Evolutionary conservation across 2,329 filamentous ascomycete genomes (phyloP).

Genomic region (Bipolaris gigantea): DNA sequence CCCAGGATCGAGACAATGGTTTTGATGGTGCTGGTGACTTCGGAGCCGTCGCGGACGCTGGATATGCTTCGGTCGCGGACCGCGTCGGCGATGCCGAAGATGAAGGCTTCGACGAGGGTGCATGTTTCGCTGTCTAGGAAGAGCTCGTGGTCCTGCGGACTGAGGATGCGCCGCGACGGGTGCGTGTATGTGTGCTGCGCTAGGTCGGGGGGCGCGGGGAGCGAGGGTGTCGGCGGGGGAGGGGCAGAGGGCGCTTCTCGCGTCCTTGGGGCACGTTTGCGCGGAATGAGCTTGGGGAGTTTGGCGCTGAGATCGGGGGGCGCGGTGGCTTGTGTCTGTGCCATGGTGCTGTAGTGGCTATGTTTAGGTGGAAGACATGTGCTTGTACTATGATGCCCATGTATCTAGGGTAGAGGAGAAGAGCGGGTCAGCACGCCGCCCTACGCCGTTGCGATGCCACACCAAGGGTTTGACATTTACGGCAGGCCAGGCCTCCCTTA

Average conservation of each 20-base stretch:
- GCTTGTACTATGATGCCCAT: not conserved
- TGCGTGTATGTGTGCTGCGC: slow-evolving; percentile 63
- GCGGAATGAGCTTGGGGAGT: slow-evolving; percentile 43
- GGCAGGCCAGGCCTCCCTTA: not conserved
- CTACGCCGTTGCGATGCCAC: not conserved
- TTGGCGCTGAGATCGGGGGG: slow-evolving; percentile 29
- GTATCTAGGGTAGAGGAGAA: not conserved
- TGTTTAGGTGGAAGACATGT: not conserved
- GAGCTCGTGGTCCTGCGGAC: slow-evolving; percentile 74
- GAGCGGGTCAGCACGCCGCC: slow-evolving; percentile 3
- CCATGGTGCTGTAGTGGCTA: slow-evolving; percentile 15
- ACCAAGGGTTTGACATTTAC: not conserved
- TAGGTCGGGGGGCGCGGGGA: slow-evolving; percentile 68
- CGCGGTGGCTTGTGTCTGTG: slow-evolving; percentile 14
- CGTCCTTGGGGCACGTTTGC: slow-evolving; percentile 30
- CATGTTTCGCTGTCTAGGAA: slow-evolving; percentile 80
- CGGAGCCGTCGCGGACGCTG: slow-evolving; percentile 55
- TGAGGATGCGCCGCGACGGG: slow-evolving; percentile 80
- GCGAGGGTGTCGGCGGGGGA: slow-evolving; percentile 72
- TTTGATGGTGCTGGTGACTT: slow-evolving; percentile 62
- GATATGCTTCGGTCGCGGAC: slow-evolving; percentile 72
- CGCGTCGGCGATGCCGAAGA: slow-evolving; percentile 83
- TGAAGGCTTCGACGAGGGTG: slow-evolving; percentile 75
- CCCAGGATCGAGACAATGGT: slow-evolving; percentile 71
- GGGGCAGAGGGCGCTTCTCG: slow-evolving; percentile 50